Evolutionary conservation across 768 basidiomycete genomes (phyloP), one percentile per base, ranked within the genome.

Genomic region (Pleurotus tuber-regium): DNA sequence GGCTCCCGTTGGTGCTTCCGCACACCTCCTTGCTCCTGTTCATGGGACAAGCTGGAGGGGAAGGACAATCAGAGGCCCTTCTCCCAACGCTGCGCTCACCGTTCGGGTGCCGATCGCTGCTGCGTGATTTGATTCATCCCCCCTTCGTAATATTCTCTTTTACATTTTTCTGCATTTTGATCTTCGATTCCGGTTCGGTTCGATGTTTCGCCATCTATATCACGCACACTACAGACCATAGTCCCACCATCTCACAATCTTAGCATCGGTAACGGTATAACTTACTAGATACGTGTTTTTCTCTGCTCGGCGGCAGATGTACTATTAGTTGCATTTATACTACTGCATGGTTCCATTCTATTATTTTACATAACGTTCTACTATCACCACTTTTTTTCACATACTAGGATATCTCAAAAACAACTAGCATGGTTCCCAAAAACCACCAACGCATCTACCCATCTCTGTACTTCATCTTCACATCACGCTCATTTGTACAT

Each of bases 11-110:
- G 46, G 46, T 21, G 28, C 29, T 11, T 18, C 46, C 12, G 46
- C 46, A 23, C 31, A 31, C 46, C 31, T 48, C 31, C 46, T 48
- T 31, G 46, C 46, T 48, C 46, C 46, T 19, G 31, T 48, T 31
- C 31, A 48, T 24, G 46, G 46, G 11, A 48, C 46, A n/a, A 48
- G 46, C 46, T 48, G 46, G 46, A 48, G 46, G 18, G 46, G 46
- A 14, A 48, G 46, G 23, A 35, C 46, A 29, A 18, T 48, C 16
- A 16, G 46, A n/a, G 46, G 46, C 46, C 46, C 46, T 8, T 48
- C 46, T 23, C 28, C 46, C 30, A 21, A 29, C n/a, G 31, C 46
- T 31, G 25, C 16, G 4, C 35, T 48, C 46, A 21, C 46, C 24
- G 31, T 48, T 14, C 46, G 46, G 46, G 25, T 48, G 11, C 46